These are phyloP conservation scores for Plasmodium gonderi DNA, from an alignment of 169 alveolate species.

Conservation along the genomic window DNA sequence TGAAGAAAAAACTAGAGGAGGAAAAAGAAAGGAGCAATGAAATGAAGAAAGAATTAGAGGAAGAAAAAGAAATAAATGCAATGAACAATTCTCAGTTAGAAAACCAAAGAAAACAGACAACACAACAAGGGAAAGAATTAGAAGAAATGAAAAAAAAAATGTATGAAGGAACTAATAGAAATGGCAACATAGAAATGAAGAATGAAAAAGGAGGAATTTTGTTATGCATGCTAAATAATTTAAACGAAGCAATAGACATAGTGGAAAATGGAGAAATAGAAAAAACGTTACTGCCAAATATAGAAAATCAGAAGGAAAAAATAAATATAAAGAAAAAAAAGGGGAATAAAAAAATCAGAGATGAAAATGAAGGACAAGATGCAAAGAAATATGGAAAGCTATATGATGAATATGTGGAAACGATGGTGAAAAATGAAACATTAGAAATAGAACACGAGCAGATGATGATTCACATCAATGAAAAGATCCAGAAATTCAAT, in stretches of 20 bases:
- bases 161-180: not conserved
- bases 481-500: not conserved
- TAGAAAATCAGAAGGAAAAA: not conserved
- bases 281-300: not conserved
- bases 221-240: not conserved
- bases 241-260: not conserved
- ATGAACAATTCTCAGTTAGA: not conserved
- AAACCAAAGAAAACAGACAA: not conserved
- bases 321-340: not conserved
- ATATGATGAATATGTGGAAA: conserved; percentile 23
- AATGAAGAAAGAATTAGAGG: not conserved
- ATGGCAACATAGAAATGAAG: not conserved
- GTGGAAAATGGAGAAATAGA: not conserved
- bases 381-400: not conserved
- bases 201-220: not conserved
- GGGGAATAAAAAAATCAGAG: not conserved
- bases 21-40: not conserved
- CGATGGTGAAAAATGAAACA: conserved; percentile 10
- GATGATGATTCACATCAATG: conserved; percentile 15
- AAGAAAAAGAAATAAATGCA: conserved; percentile 18
- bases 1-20: not conserved
- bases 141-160: not conserved
- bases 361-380: not conserved
- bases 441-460: conserved; percentile 23
- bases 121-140: not conserved